A percentile compares a stretch with the other conserved stretches of the same genome.
Evolutionary conservation across 768 basidiomycete species (phyloP).

Genomic region (Lentinula sp.): DNA sequence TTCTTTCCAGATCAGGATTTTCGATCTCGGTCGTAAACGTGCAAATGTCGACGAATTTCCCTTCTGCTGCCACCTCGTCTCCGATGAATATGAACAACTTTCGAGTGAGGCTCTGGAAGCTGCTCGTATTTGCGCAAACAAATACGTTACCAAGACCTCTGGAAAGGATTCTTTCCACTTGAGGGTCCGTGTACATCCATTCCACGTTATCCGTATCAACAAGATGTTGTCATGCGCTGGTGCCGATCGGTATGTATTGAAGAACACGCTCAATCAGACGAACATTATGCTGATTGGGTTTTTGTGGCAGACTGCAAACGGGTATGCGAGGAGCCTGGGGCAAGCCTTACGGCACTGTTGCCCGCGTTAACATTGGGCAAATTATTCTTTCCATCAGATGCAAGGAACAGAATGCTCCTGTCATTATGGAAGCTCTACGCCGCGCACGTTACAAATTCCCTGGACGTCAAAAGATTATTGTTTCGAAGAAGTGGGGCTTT

Average conservation of each 20-base stretch:
- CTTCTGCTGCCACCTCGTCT: conserved; percentile 94
- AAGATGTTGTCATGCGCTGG: conserved; percentile 99
- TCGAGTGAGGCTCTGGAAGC: conserved; percentile 96
- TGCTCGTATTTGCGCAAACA: conserved; percentile 99
- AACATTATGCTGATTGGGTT: too few relatives aligned
- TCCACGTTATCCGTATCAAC: conserved; percentile 99
- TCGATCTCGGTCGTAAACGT: conserved; percentile 93
- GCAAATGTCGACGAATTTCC: conserved; percentile 98
- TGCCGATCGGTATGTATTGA: conserved; percentile 75
- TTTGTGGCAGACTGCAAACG: conserved; percentile 64
- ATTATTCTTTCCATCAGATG: conserved; percentile 84
- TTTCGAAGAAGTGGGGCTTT: conserved; percentile 99
- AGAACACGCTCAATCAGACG: too few relatives aligned
- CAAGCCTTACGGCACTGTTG: conserved; percentile 94
- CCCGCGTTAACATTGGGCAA: conserved; percentile 96
- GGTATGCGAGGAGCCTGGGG: conserved; percentile 99
- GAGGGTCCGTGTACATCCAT: conserved; percentile 94
- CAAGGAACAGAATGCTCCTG: conserved; percentile 81
- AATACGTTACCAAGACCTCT: conserved; percentile 96
- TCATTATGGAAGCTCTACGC: conserved; percentile 95
- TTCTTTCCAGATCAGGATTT: conserved; percentile 79
- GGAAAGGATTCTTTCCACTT: conserved; percentile 99
- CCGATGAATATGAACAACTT: conserved; percentile 96
- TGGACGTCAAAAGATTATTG: conserved; percentile 95
- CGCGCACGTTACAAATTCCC: conserved; percentile 99